Base-by-base conservation (phyloP, 2,329 filamentous ascomycete species). In the Simplicillium sp. region DNA sequence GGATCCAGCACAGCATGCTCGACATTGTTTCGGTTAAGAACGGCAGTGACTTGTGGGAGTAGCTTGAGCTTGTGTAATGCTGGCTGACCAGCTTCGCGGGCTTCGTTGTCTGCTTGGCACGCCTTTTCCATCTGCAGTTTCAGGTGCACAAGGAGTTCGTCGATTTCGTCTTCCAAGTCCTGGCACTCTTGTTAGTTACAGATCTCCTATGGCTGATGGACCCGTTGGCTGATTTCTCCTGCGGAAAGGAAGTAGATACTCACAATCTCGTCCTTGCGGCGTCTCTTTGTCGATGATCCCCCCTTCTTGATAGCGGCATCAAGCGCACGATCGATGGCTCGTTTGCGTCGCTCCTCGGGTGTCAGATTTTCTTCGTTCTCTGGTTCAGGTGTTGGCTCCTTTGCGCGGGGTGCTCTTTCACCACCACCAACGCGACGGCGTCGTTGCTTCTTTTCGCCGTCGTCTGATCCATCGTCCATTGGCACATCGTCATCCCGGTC, bases 11-110 rank as follows among this genome's bases (percentile, higher is more conserved):
- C 81, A 25, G 85, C 84, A 50, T 87, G 74, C 55, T 85, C 86
- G 20, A 90, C 78, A 40, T 85, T 87, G 61, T 90, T 94, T 54
- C 88, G 85, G 60, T 94, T 96, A 45, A 98, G 75, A 15, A 97
- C 73, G 34, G 81, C 80, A 36, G 89, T 82, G 12, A 98, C 92
- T 58, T 95, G 84, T 2, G 90, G 89, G 13, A 98, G 78, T 50
- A 98, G 82, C 65, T 89, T 88, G 36, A 98, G 77, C 68, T 98
- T 98, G 66, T 94, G 83, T 44, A 88, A 78, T 25, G 92, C 92
- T 1, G 90, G 87, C 54, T 87, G 73, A 49, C 84, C 82, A 38
- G 80, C 73, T 49, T 84, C 76, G 51, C 92, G 88, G 32, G 87
- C 87, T 41, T 80, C 69, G 52, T 90, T 89, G 61, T 98, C 92